These are phyloP conservation scores for Knoxia roxburghii DNA, from an alignment of 257 asterid genomes.

Conservation along the genomic window DNA sequence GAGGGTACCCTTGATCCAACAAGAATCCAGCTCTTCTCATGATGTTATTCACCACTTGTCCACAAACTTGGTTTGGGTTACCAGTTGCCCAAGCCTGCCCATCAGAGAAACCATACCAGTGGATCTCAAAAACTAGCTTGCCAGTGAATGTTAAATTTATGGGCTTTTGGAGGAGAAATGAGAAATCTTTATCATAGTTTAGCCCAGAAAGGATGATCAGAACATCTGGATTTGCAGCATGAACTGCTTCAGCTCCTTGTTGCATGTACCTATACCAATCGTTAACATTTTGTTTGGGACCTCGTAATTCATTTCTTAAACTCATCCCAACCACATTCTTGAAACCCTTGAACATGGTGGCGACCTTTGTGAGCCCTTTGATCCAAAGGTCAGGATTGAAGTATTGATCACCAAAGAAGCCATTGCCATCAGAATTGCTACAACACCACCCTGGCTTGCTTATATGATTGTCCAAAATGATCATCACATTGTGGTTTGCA, in stretches of 20 bases:
- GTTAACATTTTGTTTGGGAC: constrained; percentile 55
- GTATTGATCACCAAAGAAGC: constrained; percentile 81
- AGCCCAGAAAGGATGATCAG: constrained; percentile 75
- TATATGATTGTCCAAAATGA: constrained; percentile 77
- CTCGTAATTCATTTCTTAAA: constrained; percentile 87
- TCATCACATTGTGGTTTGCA: constrained; percentile 66
- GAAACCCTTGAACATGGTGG: constrained; percentile 54
- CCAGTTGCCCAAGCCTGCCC: constrained; percentile 63
- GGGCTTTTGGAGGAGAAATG: constrained; percentile 45
- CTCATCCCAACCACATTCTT: constrained; percentile 76
- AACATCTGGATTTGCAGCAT: constrained; percentile 66
- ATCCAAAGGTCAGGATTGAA: constrained; percentile 76
- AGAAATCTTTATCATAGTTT: constrained; percentile 58
- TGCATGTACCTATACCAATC: constrained; percentile 97
- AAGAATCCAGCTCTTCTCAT: constrained; percentile 52
- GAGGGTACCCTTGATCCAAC: constrained; percentile 81
- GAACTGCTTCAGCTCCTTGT: constrained; percentile 86
- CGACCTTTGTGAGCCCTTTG: constrained; percentile 65
- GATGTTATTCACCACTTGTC: constrained; percentile 36
- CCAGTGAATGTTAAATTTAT: constrained; percentile 47
- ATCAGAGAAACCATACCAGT: constrained; percentile 79
- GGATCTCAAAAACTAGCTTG: constrained; percentile 72
- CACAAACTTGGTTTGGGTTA: constrained; percentile 77
- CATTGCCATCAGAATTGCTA: constrained; percentile 74
- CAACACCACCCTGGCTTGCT: constrained; percentile 99